Conservation (phyloP, 192 early-diverging fungal genomes). For the Coemansia sp. region DNA sequence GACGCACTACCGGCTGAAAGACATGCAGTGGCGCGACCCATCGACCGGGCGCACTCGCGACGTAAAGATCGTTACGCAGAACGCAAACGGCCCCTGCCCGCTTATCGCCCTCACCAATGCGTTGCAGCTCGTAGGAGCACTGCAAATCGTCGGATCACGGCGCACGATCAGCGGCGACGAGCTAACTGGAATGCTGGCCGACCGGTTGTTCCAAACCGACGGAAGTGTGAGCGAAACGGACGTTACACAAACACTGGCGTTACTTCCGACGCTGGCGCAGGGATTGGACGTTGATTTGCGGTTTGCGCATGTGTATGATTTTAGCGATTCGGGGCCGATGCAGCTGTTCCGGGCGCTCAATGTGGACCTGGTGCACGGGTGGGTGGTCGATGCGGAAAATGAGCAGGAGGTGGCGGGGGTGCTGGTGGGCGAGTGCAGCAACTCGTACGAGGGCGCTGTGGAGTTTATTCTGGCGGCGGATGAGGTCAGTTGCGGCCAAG, state of each 20-base stretch:
- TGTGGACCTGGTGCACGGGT: slow-evolving; percentile 86
- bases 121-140: slow-evolving; percentile 68
- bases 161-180: slow-evolving; percentile 64
- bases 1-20: slow-evolving; percentile 67
- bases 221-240: slow-evolving; percentile 1
- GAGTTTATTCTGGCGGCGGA: slow-evolving; percentile 74
- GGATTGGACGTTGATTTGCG: slow-evolving; percentile 82
- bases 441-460: slow-evolving; percentile 77
- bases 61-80: slow-evolving; percentile 84
- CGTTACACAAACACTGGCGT: slow-evolving; percentile 13
- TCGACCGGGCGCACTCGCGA: slow-evolving; percentile 44
- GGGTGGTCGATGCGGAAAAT: slow-evolving; percentile 70
- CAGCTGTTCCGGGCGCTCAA: slow-evolving; percentile 75
- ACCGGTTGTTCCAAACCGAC: slow-evolving; percentile 55
- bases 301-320: slow-evolving; percentile 73
- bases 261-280: slow-evolving; percentile 34
- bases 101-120: slow-evolving; percentile 82
- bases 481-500: slow-evolving; percentile 30
- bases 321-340: slow-evolving; percentile 62
- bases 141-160: slow-evolving; percentile 59
- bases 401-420: slow-evolving; percentile 58
- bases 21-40: slow-evolving; percentile 64
- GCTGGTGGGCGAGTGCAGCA: slow-evolving; percentile 53
- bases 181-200: slow-evolving; percentile 71
- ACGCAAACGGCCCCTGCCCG: slow-evolving; percentile 92